Base-by-base conservation (phyloP, 306 rosid genomes). In the Castanopsis chinensis region DNA sequence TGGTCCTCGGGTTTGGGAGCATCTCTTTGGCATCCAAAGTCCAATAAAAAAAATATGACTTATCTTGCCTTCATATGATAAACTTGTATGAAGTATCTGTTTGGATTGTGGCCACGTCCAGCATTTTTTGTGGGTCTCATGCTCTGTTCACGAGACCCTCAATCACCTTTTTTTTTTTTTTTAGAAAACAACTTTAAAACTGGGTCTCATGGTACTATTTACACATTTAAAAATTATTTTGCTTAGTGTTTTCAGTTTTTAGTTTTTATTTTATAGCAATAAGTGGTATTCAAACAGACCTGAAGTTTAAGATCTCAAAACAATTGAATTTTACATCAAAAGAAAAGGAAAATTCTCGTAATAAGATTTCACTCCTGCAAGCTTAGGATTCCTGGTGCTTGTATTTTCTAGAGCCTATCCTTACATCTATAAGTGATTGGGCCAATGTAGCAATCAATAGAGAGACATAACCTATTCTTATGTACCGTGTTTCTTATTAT, bases 401-500 rank as follows among this genome's bases (percentile, higher is more conserved):
- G 5, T 30, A 65, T 65, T 65, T 65, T 32, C 68, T 20, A 57
- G 30, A 73, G 68, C 65, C 9, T 79, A 52, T 63, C 27, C 37
- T 43, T 56, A 23, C 61, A 54, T 59, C 30, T 27, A 32, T 71
- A 35, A 28, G 9, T 61, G 41, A 61, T 5, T 61, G 10, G 14
- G 27, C 18, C 67, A 12, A 60, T 12, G 1, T 21, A 60, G 33
- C 67, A 60, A 60, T 60, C 32, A 18, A 20, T 23, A 23, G 64
- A 79, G 63, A 56, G 37, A 76, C 69, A 52, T 35, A 37, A 43
- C 54, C 57, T 5, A 35, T 73, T 74, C 55, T 80, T 81, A 53
- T 69, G 58, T 71, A 70, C 53, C 63, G 27, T 77, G 56, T 71
- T 77, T 76, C 81, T 83, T 72, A 76, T 81, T 70, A 67, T 76